Evolutionary conservation across 805 yeast species (phyloP).

Genomic region (Nadsonia fulvescens): DNA sequence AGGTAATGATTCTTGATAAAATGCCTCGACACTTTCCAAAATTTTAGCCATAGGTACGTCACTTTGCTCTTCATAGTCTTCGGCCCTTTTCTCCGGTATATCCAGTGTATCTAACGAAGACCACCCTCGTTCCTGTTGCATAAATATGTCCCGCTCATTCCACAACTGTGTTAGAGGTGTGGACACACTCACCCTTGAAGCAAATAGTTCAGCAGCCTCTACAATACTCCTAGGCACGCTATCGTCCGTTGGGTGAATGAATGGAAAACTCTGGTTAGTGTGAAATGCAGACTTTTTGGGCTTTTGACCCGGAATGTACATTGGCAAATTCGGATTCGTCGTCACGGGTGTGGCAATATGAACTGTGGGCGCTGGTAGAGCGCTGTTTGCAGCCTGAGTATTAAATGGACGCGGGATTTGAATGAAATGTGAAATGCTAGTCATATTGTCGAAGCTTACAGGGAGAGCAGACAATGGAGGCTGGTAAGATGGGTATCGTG

Average conservation of each 20-base stretch:
- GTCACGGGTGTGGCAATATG: conserved; percentile 71
- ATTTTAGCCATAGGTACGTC: conserved; percentile 17
- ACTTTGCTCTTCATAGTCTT: neutral
- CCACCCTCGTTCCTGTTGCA: conserved; percentile 60
- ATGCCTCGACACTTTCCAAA: conserved; percentile 37
- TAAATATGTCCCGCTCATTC: conserved; percentile 50
- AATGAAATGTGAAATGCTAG: conserved; percentile 40
- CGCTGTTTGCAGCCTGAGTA: conserved; percentile 25
- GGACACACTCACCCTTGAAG: conserved; percentile 43
- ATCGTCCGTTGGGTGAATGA: conserved; percentile 36
- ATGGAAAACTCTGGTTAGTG: conserved; percentile 49
- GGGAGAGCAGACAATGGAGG: conserved; percentile 35
- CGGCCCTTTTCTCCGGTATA: conserved; percentile 1
- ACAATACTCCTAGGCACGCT: conserved; percentile 53
- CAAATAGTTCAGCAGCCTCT: conserved; percentile 61
- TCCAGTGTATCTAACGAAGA: conserved; percentile 5
- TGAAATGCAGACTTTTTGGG: conserved; percentile 28
- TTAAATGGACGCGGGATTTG: conserved; percentile 37
- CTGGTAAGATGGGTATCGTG: conserved; percentile 56
- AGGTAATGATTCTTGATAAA: conserved; percentile 36
- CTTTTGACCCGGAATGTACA: conserved; percentile 16
- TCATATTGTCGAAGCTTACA: conserved; percentile 27
- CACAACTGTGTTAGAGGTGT: conserved; percentile 55
- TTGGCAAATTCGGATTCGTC: too few relatives aligned
- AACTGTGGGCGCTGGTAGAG: conserved; percentile 34